These are phyloP conservation scores for Parsonsia alboflavescens DNA, from an alignment of 257 asterid genomes.

Conservation along the genomic window DNA sequence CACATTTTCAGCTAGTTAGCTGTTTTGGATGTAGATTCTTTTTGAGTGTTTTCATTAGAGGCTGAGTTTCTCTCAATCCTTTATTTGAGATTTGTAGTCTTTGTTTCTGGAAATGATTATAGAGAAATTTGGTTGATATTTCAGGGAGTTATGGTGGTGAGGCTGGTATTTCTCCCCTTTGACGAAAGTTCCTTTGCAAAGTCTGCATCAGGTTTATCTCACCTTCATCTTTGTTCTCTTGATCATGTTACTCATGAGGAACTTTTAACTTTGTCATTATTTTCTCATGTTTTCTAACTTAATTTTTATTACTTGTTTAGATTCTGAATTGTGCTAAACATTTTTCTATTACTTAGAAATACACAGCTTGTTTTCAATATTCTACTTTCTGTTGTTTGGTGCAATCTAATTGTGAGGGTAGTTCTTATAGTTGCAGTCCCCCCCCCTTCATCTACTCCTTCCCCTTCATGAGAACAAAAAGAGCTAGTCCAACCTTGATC, in stretches of 20 bases:
- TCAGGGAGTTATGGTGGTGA: constrained; percentile 99
- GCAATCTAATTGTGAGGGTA: not conserved
- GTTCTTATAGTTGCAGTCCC: not conserved
- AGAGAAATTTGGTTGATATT: constrained; percentile 26
- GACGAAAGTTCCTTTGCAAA: constrained; percentile 99
- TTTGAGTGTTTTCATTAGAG: not conserved
- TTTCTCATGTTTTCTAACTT: not conserved
- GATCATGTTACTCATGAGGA: constrained; percentile 2
- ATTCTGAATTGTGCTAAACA: not conserved
- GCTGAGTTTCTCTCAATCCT: constrained; percentile 9
- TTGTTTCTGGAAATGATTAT: constrained; percentile 11
- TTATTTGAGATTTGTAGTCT: constrained; percentile 9
- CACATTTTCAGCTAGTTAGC: not conserved
- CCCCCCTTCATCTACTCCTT: not conserved
- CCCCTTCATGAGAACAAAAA: not conserved
- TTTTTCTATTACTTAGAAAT: not conserved
- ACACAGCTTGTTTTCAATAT: not conserved
- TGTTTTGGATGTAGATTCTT: not conserved
- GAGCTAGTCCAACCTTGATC: not conserved
- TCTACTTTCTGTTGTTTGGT: not conserved
- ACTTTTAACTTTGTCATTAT: constrained; percentile 4
- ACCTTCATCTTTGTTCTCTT: constrained; percentile 25
- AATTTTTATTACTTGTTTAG: not conserved
- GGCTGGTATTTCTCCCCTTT: constrained; percentile 90
- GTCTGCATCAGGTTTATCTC: constrained; percentile 93